Evolutionary conservation across 192 early-diverging fungal species (phyloP).

Genomic region (Mortierella claussenii): DNA sequence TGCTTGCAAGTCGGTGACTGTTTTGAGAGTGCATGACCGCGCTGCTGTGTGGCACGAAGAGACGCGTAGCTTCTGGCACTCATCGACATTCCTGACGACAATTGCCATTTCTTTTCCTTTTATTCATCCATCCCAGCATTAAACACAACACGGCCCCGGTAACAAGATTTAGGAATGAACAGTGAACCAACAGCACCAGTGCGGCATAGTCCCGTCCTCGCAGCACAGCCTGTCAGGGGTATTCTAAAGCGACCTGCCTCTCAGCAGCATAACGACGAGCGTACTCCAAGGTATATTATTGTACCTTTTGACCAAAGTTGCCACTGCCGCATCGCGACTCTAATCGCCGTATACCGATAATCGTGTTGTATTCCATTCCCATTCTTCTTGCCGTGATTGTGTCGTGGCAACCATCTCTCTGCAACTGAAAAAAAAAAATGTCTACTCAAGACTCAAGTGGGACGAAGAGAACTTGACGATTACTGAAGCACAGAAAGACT

Average conservation of each 20-base stretch:
- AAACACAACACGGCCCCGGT: no score
- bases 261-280: conserved; percentile 17
- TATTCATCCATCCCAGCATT: neutral
- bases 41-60: no score
- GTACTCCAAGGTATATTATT: conserved; percentile 32
- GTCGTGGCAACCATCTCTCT: no score
- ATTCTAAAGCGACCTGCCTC: conserved; percentile 42
- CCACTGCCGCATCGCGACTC: no score
- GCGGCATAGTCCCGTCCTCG: conserved; percentile 15
- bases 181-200: conserved; percentile 9
- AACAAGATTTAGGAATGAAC: neutral
- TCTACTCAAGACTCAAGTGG: conserved; percentile 79
- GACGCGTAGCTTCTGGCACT: no score
- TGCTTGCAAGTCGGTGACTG: neutral
- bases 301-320: no score
- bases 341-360: no score
- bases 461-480: conserved; percentile 93
- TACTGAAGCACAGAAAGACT: conserved; percentile 89
- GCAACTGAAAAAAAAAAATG: neutral
- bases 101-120: conserved; percentile 1
- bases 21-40: neutral
- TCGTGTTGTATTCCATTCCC: no score
- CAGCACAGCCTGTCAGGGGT: conserved; percentile 42
- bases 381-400: no score
- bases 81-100: no score